Percentiles rank a stretch among this genome's conserved stretches.
These are phyloP conservation scores for Calonectria pseudoturangicola DNA, from an alignment of 2,329 filamentous ascomycete genomes.

Conservation along the genomic window DNA sequence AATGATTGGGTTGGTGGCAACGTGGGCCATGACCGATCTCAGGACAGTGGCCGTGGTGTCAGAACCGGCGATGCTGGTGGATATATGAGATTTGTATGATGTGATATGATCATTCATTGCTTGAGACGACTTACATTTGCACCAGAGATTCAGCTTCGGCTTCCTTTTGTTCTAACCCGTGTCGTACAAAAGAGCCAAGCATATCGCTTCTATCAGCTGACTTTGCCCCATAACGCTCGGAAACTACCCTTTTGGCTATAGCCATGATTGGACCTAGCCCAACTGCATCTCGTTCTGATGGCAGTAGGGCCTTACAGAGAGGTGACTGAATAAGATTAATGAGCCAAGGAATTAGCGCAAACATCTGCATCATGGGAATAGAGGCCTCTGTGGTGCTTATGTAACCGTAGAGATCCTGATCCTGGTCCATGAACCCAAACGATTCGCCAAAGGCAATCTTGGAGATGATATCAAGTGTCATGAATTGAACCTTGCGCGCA, in stretches of 20 bases:
- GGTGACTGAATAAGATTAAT: slow-evolving; percentile 33
- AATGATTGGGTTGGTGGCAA: slow-evolving; percentile 15
- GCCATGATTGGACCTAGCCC: slow-evolving; percentile 38
- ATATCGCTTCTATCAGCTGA: slow-evolving; percentile 19
- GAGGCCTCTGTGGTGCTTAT: slow-evolving; percentile 26
- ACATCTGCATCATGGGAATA: slow-evolving; percentile 35
- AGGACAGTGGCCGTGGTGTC: slow-evolving; percentile 36
- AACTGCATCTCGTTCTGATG: slow-evolving; percentile 36
- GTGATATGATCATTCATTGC: neutral
- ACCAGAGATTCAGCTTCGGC: slow-evolving; percentile 35
- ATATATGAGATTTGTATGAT: neutral
- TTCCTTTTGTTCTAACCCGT: slow-evolving; percentile 32
- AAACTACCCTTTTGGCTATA: slow-evolving; percentile 29
- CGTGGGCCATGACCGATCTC: slow-evolving; percentile 24
- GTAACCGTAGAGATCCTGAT: slow-evolving; percentile 32
- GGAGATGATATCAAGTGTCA: slow-evolving; percentile 37
- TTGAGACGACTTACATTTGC: slow-evolving; percentile 30
- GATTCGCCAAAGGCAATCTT: slow-evolving; percentile 33
- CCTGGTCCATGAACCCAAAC: slow-evolving; percentile 34
- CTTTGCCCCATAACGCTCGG: slow-evolving; percentile 17
- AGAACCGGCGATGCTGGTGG: slow-evolving; percentile 36
- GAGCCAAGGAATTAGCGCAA: slow-evolving; percentile 36
- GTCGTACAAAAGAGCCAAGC: slow-evolving; percentile 35
- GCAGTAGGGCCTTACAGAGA: slow-evolving; percentile 36
- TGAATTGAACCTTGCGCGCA: slow-evolving; percentile 32